Conservation (phyloP, 805 yeast genomes). For the Wickerhamomyces chaumierensis region DNA sequence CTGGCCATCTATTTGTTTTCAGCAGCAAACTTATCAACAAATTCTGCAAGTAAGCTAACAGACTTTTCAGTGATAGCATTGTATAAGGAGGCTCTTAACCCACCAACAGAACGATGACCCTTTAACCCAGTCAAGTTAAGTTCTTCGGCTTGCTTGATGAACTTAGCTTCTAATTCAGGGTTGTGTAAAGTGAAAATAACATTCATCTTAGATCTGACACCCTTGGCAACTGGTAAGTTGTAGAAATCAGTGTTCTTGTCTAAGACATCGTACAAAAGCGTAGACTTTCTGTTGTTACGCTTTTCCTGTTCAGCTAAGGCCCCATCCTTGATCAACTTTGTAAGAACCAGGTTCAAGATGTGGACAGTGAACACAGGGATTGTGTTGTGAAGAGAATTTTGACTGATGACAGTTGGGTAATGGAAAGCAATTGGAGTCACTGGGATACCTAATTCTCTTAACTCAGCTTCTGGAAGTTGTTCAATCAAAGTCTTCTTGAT, state of each 20-base stretch:
- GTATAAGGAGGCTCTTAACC: conserved; percentile 87
- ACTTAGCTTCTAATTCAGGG: conserved; percentile 54
- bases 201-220: conserved; percentile 79
- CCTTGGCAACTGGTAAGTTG: conserved; percentile 51
- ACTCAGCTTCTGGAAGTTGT: conserved; percentile 50
- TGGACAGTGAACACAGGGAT: conserved; percentile 89
- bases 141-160: conserved; percentile 56
- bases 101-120: conserved; percentile 97
- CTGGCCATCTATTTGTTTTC: conserved; percentile 14
- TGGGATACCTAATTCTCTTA: conserved; percentile 53
- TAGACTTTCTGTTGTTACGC: conserved; percentile 52
- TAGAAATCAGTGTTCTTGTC: conserved; percentile 58
- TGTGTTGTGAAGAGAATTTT: conserved; percentile 92
- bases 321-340: conserved; percentile 51
- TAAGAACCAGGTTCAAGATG: conserved; percentile 69
- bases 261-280: conserved; percentile 48
- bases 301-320: conserved; percentile 57
- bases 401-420: conserved; percentile 73
- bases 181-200: conserved; percentile 73
- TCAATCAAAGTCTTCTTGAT: conserved; percentile 72
- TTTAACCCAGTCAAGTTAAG: conserved; percentile 64
- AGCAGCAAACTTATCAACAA: conserved; percentile 49
- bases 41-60: conserved; percentile 44
- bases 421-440: conserved; percentile 83
- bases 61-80: conserved; percentile 69